Conservation (phyloP, 2,329 filamentous ascomycete genomes). For the Aspergillus sp. region DNA sequence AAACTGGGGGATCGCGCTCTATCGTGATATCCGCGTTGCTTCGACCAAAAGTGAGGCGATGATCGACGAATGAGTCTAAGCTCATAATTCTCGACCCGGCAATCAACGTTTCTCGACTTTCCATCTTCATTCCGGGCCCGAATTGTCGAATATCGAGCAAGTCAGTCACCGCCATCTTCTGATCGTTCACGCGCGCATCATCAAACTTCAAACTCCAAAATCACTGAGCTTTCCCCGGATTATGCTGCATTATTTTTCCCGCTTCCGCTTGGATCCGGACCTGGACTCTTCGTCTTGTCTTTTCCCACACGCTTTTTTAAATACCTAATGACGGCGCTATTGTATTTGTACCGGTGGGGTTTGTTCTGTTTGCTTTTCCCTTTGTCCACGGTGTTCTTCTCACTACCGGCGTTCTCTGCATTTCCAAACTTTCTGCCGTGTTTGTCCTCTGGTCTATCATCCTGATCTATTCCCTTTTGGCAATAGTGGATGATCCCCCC, state of each 20-base stretch:
- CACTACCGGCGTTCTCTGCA: not conserved
- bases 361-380: slow-evolving; percentile 3
- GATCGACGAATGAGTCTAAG: slow-evolving; percentile 13
- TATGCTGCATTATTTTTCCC: not conserved
- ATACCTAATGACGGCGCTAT: not conserved
- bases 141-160: not conserved
- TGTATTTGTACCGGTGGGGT: not conserved
- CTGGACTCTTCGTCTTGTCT: not conserved
- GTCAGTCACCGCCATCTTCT: not conserved
- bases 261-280: not conserved
- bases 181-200: not conserved
- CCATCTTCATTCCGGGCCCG: not conserved
- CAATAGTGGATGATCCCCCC: not conserved
- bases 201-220: not conserved
- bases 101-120: slow-evolving; percentile 1
- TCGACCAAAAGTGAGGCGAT: slow-evolving; percentile 19
- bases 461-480: not conserved
- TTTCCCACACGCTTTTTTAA: slow-evolving; percentile 1
- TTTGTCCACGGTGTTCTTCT: not conserved
- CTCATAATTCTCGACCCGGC: slow-evolving; percentile 10
- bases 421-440: slow-evolving; percentile 4
- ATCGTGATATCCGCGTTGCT: slow-evolving; percentile 16
- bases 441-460: not conserved
- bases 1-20: not conserved
- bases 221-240: slow-evolving; percentile 1